Conservation (phyloP, 345 rosid species). For the Abelmoschus esculentus region DNA sequence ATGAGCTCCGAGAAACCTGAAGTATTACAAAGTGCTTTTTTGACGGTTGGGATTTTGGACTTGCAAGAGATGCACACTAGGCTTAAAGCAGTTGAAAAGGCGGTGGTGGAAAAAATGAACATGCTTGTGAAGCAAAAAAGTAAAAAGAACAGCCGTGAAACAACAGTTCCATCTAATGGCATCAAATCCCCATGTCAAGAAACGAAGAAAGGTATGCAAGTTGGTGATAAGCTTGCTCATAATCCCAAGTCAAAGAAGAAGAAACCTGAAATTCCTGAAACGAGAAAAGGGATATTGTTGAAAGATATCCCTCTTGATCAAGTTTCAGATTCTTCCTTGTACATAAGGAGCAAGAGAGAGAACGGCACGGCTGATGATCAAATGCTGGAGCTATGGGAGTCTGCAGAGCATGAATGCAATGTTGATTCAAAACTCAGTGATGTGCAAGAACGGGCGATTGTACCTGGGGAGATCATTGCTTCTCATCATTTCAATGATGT, state of each 20-base stretch:
- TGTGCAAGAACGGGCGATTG: constrained; percentile 16
- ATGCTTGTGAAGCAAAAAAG: constrained; percentile 29
- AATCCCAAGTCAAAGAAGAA: constrained; percentile 27
- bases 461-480: neutral
- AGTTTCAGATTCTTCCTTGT: constrained; percentile 46
- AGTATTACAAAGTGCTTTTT: constrained; percentile 17
- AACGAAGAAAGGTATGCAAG: constrained; percentile 27
- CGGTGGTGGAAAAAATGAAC: constrained; percentile 44
- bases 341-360: constrained; percentile 38
- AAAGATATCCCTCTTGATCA: constrained; percentile 73
- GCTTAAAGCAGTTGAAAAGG: constrained; percentile 50
- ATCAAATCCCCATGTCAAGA: constrained; percentile 16
- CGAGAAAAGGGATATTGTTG: constrained; percentile 31
- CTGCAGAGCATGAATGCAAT: constrained; percentile 31
- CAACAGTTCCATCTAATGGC: constrained; percentile 13
- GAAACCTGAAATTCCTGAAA: constrained; percentile 29
- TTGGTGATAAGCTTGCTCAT: constrained; percentile 26
- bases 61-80: constrained; percentile 43
- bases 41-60: constrained; percentile 40
- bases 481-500: constrained; percentile 13
- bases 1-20: constrained; percentile 19
- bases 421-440: constrained; percentile 10
- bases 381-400: constrained; percentile 51
- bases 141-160: neutral
- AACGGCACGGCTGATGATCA: constrained; percentile 30